phyloP scores from a whole-genome alignment of 2,329 filamentous ascomycete genomes.

The Exophiala oligosperma region DNA sequence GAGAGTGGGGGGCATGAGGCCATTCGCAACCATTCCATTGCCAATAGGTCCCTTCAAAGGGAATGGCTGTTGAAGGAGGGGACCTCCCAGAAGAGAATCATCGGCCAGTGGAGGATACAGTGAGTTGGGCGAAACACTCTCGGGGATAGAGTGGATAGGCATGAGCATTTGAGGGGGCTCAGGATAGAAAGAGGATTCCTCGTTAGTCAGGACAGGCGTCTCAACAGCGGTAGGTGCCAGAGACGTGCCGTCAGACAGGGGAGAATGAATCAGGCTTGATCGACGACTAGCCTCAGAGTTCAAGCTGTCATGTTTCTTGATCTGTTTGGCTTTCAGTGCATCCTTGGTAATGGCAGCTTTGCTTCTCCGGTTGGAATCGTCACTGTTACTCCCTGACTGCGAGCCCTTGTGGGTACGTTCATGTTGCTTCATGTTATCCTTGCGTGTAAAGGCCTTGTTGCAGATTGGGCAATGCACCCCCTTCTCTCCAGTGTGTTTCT shows the following conservation, averaged over 20 bases:
- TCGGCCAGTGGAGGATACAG: conserved; percentile 28
- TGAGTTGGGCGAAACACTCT: conserved; percentile 23
- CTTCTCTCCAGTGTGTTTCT: conserved; percentile 69
- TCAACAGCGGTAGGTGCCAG: conserved; percentile 26
- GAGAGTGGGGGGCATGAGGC: conserved; percentile 21
- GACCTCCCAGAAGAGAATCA: conserved; percentile 17
- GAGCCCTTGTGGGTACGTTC: conserved; percentile 58
- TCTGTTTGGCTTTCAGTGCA: conserved; percentile 23
- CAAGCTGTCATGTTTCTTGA: conserved; percentile 15
- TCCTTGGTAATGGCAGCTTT: conserved; percentile 31
- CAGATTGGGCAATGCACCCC: conserved; percentile 67
- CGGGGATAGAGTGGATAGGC: conserved; percentile 23
- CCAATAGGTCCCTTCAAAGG: conserved; percentile 5
- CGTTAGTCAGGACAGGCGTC: conserved; percentile 15
- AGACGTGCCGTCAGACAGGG: conserved; percentile 27
- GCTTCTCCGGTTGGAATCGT: conserved; percentile 22
- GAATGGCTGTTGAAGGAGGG: conserved; percentile 4
- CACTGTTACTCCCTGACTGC: conserved; percentile 14
- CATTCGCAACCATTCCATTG: background rate
- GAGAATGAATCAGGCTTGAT: conserved; percentile 25
- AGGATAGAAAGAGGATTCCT: conserved; percentile 21
- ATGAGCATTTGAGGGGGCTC: conserved; percentile 21
- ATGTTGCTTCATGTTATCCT: conserved; percentile 71
- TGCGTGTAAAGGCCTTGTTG: conserved; percentile 67
- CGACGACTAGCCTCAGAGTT: conserved; percentile 19